Conservation (phyloP, 1,284 basidiomycete genomes). For the Amylostereum areolatum region DNA sequence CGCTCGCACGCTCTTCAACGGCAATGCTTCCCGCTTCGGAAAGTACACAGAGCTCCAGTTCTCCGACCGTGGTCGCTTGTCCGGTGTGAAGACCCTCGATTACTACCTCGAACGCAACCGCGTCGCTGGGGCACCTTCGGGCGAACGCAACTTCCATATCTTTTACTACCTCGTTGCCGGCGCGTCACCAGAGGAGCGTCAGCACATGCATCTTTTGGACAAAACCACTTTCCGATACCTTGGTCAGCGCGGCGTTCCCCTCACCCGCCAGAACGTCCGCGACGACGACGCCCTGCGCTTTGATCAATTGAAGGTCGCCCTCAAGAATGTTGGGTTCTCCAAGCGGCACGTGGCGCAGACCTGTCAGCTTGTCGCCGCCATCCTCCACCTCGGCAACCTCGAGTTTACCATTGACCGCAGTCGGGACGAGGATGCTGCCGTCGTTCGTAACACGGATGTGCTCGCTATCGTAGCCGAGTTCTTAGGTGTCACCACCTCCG, state of each 20-base stretch:
- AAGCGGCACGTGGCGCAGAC: conserved; percentile 92
- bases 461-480: conserved; percentile 86
- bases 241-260: conserved; percentile 50
- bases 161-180: conserved; percentile 95
- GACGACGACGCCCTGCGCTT: conserved; percentile 80
- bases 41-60: conserved; percentile 96
- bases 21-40: conserved; percentile 88
- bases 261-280: conserved; percentile 36
- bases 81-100: conserved; percentile 91
- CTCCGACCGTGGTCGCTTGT: conserved; percentile 82
- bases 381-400: conserved; percentile 93
- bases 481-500: conserved; percentile 73
- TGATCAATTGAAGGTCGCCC: conserved; percentile 87
- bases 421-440: conserved; percentile 83
- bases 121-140: conserved; percentile 73
- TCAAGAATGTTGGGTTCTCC: conserved; percentile 89
- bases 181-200: conserved; percentile 80
- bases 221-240: conserved; percentile 82
- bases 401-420: conserved; percentile 84
- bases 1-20: conserved; percentile 84
- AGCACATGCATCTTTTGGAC: conserved; percentile 79
- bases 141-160: conserved; percentile 94
- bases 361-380: conserved; percentile 90
- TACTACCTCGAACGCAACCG: conserved; percentile 93
- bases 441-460: conserved; percentile 77